These are phyloP conservation scores for Waltergamsia citrina DNA, from an alignment of 2,329 filamentous ascomycete genomes.

Conservation along the genomic window DNA sequence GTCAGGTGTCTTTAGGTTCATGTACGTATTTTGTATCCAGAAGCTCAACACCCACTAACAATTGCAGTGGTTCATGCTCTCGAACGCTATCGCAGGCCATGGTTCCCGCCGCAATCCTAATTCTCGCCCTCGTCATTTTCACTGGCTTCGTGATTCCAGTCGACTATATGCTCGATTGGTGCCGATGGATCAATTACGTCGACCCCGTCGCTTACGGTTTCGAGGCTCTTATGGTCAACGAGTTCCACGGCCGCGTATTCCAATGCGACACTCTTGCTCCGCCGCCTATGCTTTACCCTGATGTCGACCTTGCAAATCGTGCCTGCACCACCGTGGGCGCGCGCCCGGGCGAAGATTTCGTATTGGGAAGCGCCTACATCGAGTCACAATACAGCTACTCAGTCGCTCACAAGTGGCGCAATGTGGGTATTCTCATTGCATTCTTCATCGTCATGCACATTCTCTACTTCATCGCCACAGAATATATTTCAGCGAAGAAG, in stretches of 20 bases:
- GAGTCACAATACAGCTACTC: conserved; percentile 35
- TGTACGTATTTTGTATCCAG: conserved; percentile 16
- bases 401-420: conserved; percentile 41
- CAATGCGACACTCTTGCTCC: conserved; percentile 14
- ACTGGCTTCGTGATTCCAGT: conserved; percentile 39
- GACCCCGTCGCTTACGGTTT: conserved; percentile 59
- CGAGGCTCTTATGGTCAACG: conserved; percentile 57
- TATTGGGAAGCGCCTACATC: conserved; percentile 40
- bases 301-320: conserved; percentile 15
- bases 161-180: conserved; percentile 52
- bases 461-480: conserved; percentile 38
- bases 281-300: conserved; percentile 17
- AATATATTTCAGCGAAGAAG: conserved; percentile 36
- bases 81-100: conserved; percentile 41
- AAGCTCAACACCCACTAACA: not conserved
- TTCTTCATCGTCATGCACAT: conserved; percentile 37
- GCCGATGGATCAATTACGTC: conserved; percentile 58
- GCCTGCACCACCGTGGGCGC: conserved; percentile 40
- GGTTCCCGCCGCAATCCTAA: conserved; percentile 28
- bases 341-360: conserved; percentile 27
- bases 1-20: conserved; percentile 49
- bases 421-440: conserved; percentile 45
- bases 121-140: conserved; percentile 21
- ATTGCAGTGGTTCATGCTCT: conserved; percentile 26
- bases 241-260: conserved; percentile 36